These are phyloP conservation scores for Phialophora macrospora DNA, from an alignment of 2,329 filamentous ascomycete genomes.

Conservation along the genomic window DNA sequence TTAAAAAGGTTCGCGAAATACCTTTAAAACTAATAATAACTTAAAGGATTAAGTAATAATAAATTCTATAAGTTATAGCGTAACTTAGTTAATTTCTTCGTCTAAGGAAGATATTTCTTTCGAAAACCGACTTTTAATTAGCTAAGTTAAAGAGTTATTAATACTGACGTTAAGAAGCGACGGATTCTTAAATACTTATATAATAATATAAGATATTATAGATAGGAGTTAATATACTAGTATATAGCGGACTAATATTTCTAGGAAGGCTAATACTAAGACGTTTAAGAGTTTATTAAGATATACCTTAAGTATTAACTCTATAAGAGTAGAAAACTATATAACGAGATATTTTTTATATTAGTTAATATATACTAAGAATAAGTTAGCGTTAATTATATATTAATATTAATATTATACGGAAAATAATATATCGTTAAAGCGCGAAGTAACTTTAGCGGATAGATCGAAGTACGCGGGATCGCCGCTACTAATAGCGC, in stretches of 20 bases:
- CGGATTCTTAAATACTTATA: neutral
- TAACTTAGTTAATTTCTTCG: too few species aligned
- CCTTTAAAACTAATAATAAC: too few species aligned
- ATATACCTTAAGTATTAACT: too few species aligned
- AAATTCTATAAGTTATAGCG: too few species aligned
- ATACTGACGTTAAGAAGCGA: neutral
- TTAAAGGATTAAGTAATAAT: too few species aligned
- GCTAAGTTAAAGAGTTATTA: neutral
- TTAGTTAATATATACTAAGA: neutral
- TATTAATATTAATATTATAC: neutral
- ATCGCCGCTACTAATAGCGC: neutral
- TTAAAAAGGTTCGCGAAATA: neutral
- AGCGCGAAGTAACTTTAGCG: neutral
- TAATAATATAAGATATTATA: neutral
- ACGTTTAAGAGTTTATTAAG: conserved; percentile 3
- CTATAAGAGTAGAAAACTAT: too few species aligned
- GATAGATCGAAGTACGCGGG: neutral
- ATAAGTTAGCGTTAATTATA: conserved; percentile 1
- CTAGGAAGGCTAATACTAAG: neutral
- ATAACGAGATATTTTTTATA: conserved; percentile 1
- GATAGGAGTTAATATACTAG: neutral
- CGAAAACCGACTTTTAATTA: too few species aligned
- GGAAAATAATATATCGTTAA: conserved; percentile 2
- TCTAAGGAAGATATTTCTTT: too few species aligned
- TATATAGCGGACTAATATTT: neutral